Evolutionary conservation across 1,139 yeast genomes (phyloP).

Genomic region (Blastobotrys apis): DNA sequence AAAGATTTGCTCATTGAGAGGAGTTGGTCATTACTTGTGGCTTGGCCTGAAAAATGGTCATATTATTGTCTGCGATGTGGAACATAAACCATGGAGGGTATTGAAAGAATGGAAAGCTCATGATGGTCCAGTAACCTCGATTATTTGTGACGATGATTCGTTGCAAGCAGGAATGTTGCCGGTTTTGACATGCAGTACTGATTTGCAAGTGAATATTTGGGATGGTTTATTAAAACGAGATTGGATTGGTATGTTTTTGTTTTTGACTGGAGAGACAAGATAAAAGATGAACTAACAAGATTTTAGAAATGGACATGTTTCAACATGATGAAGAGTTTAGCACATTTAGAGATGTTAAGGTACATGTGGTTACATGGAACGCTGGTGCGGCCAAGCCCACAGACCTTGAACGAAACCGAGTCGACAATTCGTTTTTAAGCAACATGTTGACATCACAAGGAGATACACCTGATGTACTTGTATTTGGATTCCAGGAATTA

Average conservation of each 20-base stretch:
- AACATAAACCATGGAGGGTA: conserved; percentile 35
- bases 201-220: conserved; percentile 32
- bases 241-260: conserved; percentile 31
- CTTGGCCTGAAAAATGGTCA: conserved; percentile 39
- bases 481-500: conserved; percentile 88
- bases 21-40: conserved; percentile 38
- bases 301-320: conserved; percentile 30
- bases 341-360: conserved; percentile 27
- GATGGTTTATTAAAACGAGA: conserved; percentile 37
- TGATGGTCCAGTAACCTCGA: conserved; percentile 29
- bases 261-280: too few species aligned
- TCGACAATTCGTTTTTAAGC: conserved; percentile 22
- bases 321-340: conserved; percentile 32
- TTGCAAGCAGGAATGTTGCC: conserved; percentile 19
- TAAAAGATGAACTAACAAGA: neutral
- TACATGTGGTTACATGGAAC: conserved; percentile 41
- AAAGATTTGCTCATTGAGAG: conserved; percentile 33
- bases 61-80: conserved; percentile 36
- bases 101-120: conserved; percentile 41
- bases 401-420: conserved; percentile 27
- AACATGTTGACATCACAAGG: conserved; percentile 21
- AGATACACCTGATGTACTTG: conserved; percentile 62
- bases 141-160: conserved; percentile 20
- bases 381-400: conserved; percentile 41
- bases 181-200: conserved; percentile 22